Percentiles rank a stretch among this genome's conserved stretches.
phyloP scores from a whole-genome alignment of 192 early-diverging fungal genomes.

The Coemansia nantahalensis region DNA sequence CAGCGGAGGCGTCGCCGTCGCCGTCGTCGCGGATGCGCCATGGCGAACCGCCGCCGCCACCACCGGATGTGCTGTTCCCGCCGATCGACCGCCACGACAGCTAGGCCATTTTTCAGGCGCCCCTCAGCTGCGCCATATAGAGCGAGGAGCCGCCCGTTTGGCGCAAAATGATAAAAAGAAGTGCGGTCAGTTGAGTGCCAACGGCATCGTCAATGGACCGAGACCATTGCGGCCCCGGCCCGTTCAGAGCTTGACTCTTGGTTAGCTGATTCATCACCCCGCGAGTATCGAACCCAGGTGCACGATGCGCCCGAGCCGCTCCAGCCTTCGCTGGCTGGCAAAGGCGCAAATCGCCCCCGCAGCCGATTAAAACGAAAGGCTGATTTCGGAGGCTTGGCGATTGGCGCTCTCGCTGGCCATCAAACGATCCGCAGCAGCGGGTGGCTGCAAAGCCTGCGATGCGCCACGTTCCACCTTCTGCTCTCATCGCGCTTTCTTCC shows the following conservation, averaged over 20 bases:
- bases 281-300: constrained; percentile 1
- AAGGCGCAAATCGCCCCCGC: too few relatives aligned
- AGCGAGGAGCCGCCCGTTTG: too few relatives aligned
- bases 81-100: constrained; percentile 22
- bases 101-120: too few relatives aligned
- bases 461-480: too few relatives aligned
- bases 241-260: constrained; percentile 39
- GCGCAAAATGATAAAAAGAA: too few relatives aligned
- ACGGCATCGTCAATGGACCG: constrained; percentile 14
- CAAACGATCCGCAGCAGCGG: too few relatives aligned
- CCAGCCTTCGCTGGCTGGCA: too few relatives aligned
- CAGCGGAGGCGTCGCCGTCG: background rate
- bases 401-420: too few relatives aligned
- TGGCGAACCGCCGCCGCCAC: background rate
- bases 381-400: too few relatives aligned
- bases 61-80: constrained; percentile 28
- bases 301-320: background rate
- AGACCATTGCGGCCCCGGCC: background rate
- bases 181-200: constrained; percentile 17
- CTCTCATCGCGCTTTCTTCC: too few relatives aligned
- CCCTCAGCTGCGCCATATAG: too few relatives aligned
- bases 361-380: background rate
- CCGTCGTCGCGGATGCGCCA: background rate
- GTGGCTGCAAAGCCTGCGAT: too few relatives aligned
- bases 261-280: constrained; percentile 34